A percentile compares a stretch with the other conserved stretches of the same genome.
These are phyloP conservation scores for Aspergillus hancockii DNA, from an alignment of 495 filamentous ascomycete species.

Conservation along the genomic window DNA sequence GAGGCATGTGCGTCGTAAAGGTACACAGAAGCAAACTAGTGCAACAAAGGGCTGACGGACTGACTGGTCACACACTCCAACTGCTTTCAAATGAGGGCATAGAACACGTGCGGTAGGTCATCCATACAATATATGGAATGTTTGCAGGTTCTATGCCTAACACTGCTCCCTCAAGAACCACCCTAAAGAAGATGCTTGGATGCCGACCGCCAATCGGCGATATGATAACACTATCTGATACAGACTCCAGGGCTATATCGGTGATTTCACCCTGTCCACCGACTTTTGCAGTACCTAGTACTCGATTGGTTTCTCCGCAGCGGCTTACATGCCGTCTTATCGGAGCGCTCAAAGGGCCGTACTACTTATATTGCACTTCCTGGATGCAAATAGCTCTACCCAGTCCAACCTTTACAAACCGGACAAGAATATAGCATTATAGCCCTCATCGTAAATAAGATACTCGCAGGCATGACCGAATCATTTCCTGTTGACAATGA, in stretches of 20 bases:
- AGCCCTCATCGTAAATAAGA: not conserved
- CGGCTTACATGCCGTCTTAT: not conserved
- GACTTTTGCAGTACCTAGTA: not conserved
- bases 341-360: too few relatives aligned
- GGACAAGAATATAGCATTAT: not conserved
- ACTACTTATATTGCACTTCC: not conserved
- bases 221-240: not conserved
- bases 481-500: constrained; percentile 46
- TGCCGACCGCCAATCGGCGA: not conserved
- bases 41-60: too few relatives aligned
- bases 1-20: too few relatives aligned
- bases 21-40: too few relatives aligned
- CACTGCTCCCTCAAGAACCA: not conserved
- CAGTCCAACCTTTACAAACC: not conserved
- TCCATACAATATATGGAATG: too few relatives aligned
- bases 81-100: too few relatives aligned
- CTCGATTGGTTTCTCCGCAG: not conserved
- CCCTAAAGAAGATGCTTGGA: not conserved
- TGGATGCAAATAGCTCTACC: not conserved
- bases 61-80: too few relatives aligned
- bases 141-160: too few relatives aligned
- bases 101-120: too few relatives aligned
- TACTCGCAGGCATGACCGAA: constrained; percentile 7
- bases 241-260: not conserved
- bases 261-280: not conserved